Evolutionary conservation across 768 basidiomycete species (phyloP), one percentile per base, ranked within the genome.

Genomic region (Naematelia aurantialba): DNA sequence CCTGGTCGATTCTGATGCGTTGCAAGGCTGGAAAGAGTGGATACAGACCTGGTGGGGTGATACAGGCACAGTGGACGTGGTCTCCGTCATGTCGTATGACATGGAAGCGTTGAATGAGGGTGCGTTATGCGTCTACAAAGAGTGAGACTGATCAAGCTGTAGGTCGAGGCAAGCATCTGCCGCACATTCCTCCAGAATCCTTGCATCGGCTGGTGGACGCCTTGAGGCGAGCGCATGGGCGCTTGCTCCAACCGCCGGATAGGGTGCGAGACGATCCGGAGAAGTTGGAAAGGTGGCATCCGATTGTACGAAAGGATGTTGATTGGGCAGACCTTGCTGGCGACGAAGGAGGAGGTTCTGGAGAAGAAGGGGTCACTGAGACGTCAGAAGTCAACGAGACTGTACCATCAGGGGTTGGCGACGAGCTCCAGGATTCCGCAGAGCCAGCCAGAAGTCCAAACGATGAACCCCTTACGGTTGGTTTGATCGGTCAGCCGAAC

Each of bases 401-500:
- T 44, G 29, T 11, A n/a, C n/a, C n/a, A n/a, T n/a, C n/a, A n/a
- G n/a, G n/a, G n/a, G n/a, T n/a, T n/a, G n/a, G n/a, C 51, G 56
- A 57, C 12, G 59, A 70, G 1, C 63, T 66, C n/a, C n/a, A n/a
- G n/a, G n/a, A n/a, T n/a, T n/a, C n/a, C n/a, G 59, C 42, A 21
- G 46, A 44, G 53, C 25, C n/a, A n/a, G n/a, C n/a, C n/a, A n/a
- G n/a, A n/a, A n/a, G n/a, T n/a, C n/a, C n/a, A n/a, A n/a, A 50
- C 4, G 76, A 70, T 12, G 67, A 66, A 48, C 70, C 71, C 66
- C 75, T 93, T 45, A 93, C 90, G 1, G 81, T 93, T 53, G 91
- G 91, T 4, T 76, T 92, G 48, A 87, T 93, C 57, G 91, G 89
- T 78, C 98, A 99, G 74, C 96, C 96, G 0, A 99, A 99, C 71